A percentile compares a stretch with the other conserved stretches of the same genome.
These are phyloP conservation scores for Cucumis melo DNA, from an alignment of 306 rosid genomes.

Conservation along the genomic window DNA sequence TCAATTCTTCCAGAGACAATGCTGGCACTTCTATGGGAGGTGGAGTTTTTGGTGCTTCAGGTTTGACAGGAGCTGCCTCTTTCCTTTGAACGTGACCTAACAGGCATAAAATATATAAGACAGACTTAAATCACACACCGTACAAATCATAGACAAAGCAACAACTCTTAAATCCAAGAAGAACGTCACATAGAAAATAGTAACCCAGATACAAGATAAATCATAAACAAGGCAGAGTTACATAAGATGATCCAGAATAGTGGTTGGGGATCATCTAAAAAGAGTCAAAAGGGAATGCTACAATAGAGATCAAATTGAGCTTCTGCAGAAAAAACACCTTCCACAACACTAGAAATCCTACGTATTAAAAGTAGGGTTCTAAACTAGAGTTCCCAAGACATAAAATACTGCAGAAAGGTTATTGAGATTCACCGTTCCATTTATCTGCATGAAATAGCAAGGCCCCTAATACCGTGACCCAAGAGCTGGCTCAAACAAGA, in stretches of 20 bases:
- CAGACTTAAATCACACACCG: neutral
- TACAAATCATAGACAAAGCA: neutral
- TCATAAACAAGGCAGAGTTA: neutral
- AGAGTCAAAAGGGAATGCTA: neutral
- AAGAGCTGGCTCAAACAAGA: neutral
- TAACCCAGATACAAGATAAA: neutral
- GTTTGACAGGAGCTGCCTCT: slow-evolving; percentile 28
- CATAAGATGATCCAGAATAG: neutral
- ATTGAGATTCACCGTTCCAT: neutral
- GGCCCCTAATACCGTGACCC: neutral
- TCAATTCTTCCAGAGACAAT: slow-evolving; percentile 52
- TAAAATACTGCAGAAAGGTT: neutral
- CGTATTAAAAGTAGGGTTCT: neutral
- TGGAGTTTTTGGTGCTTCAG: slow-evolving; percentile 43
- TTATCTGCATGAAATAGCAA: neutral
- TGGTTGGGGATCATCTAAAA: neutral
- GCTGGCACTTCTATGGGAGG: slow-evolving; percentile 64
- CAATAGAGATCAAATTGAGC: neutral
- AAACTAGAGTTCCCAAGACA: neutral
- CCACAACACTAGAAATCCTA: neutral
- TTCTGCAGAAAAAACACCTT: neutral
- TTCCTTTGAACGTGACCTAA: slow-evolving; percentile 27
- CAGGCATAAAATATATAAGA: neutral
- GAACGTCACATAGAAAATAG: neutral
- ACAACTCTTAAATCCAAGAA: neutral